Evolutionary conservation across 1,284 basidiomycete species (phyloP).

Genomic region (Bjerkandera adusta): DNA sequence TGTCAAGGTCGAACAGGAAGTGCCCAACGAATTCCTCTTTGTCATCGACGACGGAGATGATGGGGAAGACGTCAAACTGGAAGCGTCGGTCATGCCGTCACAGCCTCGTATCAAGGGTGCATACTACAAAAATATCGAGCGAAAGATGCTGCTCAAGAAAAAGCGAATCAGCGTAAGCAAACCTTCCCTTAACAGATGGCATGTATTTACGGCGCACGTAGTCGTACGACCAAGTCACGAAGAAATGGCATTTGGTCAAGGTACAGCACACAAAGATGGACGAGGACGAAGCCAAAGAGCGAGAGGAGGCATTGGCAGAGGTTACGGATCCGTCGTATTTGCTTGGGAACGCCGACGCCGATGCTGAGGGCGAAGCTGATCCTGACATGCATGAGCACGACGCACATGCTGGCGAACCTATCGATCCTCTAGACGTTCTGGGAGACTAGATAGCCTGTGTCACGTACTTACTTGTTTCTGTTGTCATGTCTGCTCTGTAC

Average conservation of each 20-base stretch:
- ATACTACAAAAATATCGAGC: constrained; percentile 85
- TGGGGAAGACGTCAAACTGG: constrained; percentile 28
- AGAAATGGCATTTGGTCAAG: constrained; percentile 78
- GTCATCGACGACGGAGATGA: constrained; percentile 69
- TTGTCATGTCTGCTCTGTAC: no score
- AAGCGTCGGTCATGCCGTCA: constrained; percentile 18
- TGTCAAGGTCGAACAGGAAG: constrained; percentile 79
- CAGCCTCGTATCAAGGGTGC: constrained; percentile 49
- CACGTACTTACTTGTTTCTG: no score
- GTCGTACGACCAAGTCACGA: constrained; percentile 63
- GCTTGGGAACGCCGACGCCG: constrained; percentile 40
- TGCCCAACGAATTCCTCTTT: constrained; percentile 81
- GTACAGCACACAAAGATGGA: constrained; percentile 54
- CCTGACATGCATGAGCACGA: constrained; percentile 18
- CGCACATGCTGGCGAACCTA: constrained; percentile 5
- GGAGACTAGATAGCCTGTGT: constrained; percentile 13
- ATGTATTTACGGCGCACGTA: no score
- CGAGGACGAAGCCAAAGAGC: constrained; percentile 49
- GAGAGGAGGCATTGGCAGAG: constrained; percentile 50
- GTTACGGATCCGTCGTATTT: constrained; percentile 53
- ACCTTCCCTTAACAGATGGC: neutral
- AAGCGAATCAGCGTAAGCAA: constrained; percentile 73
- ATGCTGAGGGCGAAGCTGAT: constrained; percentile 35
- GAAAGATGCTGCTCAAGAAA: constrained; percentile 85
- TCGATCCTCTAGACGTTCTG: constrained; percentile 15